Conservation (phyloP, 202 grass and related monocot species). For the Bolboschoenoplectus hybrid region DNA sequence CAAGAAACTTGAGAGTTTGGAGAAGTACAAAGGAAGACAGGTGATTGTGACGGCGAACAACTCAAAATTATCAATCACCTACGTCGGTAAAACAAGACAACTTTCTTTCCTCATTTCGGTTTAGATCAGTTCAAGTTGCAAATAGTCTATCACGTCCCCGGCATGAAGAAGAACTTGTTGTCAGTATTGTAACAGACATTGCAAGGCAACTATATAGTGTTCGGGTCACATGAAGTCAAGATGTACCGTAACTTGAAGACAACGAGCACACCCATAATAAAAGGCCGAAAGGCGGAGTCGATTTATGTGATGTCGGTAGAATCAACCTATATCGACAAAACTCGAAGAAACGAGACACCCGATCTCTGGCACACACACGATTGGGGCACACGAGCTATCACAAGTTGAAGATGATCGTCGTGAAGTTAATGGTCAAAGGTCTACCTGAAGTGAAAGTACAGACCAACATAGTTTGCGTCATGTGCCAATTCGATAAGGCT, state of each 20-base stretch:
- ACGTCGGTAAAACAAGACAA: background rate
- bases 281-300: background rate
- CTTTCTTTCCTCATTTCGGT: background rate
- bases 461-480: background rate
- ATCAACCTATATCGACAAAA: background rate
- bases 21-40: background rate
- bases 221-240: constrained; percentile 10
- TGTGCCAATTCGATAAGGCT: no score
- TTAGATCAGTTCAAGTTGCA: background rate
- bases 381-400: background rate
- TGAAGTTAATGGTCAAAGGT: background rate
- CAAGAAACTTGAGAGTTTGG: background rate
- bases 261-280: background rate
- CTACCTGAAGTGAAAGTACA: background rate
- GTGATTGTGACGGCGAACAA: constrained; percentile 21
- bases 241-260: background rate
- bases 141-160: background rate
- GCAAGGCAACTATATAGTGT: constrained; percentile 5
- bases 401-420: background rate
- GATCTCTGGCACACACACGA: background rate
- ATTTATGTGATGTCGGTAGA: constrained; percentile 20
- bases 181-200: background rate
- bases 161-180: constrained; percentile 15
- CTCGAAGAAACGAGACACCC: background rate
- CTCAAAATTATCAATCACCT: background rate